These are phyloP conservation scores for Pyrenophora graminea DNA, from an alignment of 2,329 filamentous ascomycete species.

Conservation along the genomic window DNA sequence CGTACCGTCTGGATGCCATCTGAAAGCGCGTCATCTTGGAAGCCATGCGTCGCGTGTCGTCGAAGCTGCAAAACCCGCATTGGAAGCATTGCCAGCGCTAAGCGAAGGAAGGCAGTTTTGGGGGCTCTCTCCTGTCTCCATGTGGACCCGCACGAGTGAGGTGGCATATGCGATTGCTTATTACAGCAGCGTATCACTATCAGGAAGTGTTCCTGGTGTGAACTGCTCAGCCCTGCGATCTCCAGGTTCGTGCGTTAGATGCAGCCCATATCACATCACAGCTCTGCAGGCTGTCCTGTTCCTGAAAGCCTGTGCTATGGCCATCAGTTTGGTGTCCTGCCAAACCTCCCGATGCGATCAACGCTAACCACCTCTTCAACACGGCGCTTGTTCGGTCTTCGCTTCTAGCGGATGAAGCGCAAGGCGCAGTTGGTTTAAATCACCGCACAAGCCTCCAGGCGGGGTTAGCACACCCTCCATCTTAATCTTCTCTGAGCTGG, in stretches of 20 bases:
- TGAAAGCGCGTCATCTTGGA: conserved; percentile 30
- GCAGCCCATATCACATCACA: conserved; percentile 36
- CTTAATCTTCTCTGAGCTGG: conserved; percentile 30
- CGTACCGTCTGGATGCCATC: conserved; percentile 27
- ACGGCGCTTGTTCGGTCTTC: conserved; percentile 21
- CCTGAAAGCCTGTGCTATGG: conserved; percentile 31
- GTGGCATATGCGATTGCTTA: conserved; percentile 12
- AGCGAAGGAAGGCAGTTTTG: conserved; percentile 12
- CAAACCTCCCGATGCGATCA: conserved; percentile 12
- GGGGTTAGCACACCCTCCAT: conserved; percentile 26
- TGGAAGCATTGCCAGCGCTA: conserved; percentile 21
- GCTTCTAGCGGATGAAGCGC: conserved; percentile 16
- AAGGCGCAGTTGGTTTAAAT: conserved; percentile 12
- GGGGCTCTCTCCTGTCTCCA: conserved; percentile 11
- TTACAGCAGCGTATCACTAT: conserved; percentile 19
- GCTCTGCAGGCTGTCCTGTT: conserved; percentile 24
- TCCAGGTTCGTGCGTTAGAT: conserved; percentile 27
- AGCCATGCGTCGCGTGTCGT: conserved; percentile 25
- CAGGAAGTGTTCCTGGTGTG: conserved; percentile 28
- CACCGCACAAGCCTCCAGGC: conserved; percentile 21
- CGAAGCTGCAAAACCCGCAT: conserved; percentile 21
- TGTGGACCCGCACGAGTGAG: conserved; percentile 20
- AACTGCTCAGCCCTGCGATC: conserved; percentile 36
- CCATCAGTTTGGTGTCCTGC: conserved; percentile 30
- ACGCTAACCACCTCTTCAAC: conserved; percentile 15